A percentile compares a stretch with the other conserved stretches of the same genome.
Evolutionary conservation across 192 early-diverging fungal species (phyloP).

Genomic region (Chytriomyces sp.): DNA sequence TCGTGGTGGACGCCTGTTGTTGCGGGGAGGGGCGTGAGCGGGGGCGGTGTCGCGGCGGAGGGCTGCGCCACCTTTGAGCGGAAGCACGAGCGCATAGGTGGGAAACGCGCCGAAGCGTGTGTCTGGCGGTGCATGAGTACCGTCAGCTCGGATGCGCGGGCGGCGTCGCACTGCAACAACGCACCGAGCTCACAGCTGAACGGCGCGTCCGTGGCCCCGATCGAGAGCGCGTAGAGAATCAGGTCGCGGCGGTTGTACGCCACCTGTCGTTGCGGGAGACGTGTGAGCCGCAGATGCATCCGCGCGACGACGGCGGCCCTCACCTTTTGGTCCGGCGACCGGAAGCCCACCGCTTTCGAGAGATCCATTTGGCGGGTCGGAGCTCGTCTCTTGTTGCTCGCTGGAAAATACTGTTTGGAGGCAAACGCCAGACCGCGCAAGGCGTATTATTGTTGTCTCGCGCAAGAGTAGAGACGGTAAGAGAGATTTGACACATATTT

Average conservation of each 20-base stretch:
- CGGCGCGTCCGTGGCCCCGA: conserved; percentile 65
- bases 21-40: conserved; percentile 63
- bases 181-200: conserved; percentile 67
- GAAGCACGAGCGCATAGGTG: conserved; percentile 71
- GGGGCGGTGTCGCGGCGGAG: conserved; percentile 34
- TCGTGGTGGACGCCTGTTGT: conserved; percentile 55
- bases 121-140: conserved; percentile 37
- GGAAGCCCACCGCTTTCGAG: conserved; percentile 7
- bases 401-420: too few species aligned
- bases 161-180: neutral
- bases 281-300: neutral
- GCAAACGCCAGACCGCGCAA: too few species aligned
- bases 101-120: conserved; percentile 67
- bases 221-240: conserved; percentile 72
- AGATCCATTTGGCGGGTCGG: conserved; percentile 23
- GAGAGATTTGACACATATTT: too few species aligned
- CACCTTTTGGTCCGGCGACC: conserved; percentile 2
- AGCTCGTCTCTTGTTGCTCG: too few species aligned
- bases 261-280: neutral
- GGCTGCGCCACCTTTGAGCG: conserved; percentile 51
- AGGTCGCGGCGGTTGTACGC: conserved; percentile 53
- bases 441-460: too few species aligned
- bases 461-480: too few species aligned
- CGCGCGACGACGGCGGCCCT: neutral
- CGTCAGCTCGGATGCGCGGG: neutral